phyloP scores from a whole-genome alignment of 441 rosid genomes.

The Mallotus repandus region DNA sequence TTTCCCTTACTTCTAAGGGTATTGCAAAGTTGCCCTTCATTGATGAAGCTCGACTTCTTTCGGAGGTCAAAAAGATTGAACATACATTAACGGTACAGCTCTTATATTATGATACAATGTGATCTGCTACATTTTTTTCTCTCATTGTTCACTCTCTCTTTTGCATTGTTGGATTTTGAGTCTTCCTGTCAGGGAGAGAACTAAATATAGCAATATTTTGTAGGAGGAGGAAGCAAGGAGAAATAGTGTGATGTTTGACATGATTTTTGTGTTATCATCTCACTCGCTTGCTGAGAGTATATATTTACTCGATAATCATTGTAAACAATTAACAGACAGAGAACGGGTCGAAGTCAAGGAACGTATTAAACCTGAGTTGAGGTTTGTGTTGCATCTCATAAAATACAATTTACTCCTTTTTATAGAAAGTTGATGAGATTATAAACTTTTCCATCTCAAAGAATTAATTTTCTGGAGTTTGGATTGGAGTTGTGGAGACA shows the following conservation, averaged over 20 bases:
- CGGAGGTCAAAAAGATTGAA: constrained; percentile 64
- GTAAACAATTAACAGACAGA: constrained; percentile 47
- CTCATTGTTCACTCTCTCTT: not conserved
- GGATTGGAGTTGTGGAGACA: not conserved
- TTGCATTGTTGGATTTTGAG: too few relatives aligned
- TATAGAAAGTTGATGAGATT: not conserved
- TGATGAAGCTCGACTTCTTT: constrained; percentile 83
- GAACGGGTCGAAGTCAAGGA: constrained; percentile 50
- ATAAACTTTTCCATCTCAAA: not conserved
- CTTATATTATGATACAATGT: constrained; percentile 15
- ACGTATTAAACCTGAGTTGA: constrained; percentile 59
- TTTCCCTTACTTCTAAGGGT: constrained; percentile 51
- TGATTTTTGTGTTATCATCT: constrained; percentile 73
- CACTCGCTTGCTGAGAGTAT: constrained; percentile 76
- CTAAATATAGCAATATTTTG: constrained; percentile 19
- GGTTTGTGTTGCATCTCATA: constrained; percentile 47
- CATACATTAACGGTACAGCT: constrained; percentile 66
- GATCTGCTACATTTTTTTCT: not conserved
- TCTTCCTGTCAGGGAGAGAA: not conserved
- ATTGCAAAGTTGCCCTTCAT: constrained; percentile 90
- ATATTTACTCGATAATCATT: constrained; percentile 59
- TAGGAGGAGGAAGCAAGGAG: constrained; percentile 84
- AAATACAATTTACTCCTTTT: not conserved
- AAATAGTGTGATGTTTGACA: constrained; percentile 69
- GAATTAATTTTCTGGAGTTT: not conserved